Percentiles rank a stretch among this genome's conserved stretches.
These are phyloP conservation scores for Nitzschia sp. DNA, from an alignment of 108 stramenopile genomes.

Conservation along the genomic window DNA sequence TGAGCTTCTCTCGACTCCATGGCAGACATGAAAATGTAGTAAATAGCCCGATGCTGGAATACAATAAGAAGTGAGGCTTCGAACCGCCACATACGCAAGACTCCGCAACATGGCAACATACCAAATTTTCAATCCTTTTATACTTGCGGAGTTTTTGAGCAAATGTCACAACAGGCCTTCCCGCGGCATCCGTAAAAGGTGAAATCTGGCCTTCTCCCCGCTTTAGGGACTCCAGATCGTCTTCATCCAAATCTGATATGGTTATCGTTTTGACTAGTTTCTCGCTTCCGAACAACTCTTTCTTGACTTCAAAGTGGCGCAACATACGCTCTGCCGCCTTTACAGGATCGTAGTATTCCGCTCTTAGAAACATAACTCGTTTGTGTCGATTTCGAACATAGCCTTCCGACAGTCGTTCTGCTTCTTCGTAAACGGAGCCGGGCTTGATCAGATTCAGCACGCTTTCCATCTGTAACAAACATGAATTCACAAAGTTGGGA, in stretches of 20 bases:
- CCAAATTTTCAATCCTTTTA: conserved; percentile 1
- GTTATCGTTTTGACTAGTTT: conserved; percentile 21
- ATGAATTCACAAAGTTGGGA: neutral
- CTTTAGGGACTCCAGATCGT: neutral
- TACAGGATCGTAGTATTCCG: conserved; percentile 27
- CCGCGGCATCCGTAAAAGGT: conserved; percentile 17
- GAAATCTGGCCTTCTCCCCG: conserved; percentile 11
- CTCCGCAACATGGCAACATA: neutral
- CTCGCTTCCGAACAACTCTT: conserved; percentile 37
- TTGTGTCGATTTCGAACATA: conserved; percentile 23
- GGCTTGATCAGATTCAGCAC: neutral
- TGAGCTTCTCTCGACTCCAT: conserved; percentile 16
- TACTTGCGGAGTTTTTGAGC: conserved; percentile 1
- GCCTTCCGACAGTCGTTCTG: neutral
- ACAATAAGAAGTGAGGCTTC: neutral
- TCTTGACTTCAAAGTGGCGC: conserved; percentile 28
- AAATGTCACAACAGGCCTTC: conserved; percentile 1
- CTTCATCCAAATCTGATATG: conserved; percentile 4
- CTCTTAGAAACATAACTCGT: conserved; percentile 41
- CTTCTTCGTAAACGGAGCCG: conserved; percentile 7
- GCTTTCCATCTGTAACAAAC: neutral
- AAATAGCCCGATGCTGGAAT: conserved; percentile 10
- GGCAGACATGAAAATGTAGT: conserved; percentile 21
- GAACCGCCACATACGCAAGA: neutral
- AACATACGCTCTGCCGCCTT: conserved; percentile 31